Evolutionary conservation across 768 basidiomycete genomes (phyloP), one percentile per base, ranked within the genome.

Genomic region (Mycena filopes): DNA sequence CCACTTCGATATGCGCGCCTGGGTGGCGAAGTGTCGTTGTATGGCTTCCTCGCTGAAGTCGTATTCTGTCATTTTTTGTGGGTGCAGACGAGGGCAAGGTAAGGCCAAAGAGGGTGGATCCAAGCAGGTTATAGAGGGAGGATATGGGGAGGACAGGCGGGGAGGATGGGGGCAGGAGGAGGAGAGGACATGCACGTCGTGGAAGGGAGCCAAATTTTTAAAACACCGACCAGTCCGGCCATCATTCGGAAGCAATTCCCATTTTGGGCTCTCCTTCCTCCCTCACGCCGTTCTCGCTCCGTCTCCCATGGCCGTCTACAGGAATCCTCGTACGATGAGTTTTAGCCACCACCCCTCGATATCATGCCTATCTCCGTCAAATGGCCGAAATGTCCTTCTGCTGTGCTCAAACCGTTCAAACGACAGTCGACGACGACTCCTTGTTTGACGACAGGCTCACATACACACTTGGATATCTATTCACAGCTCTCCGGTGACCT

Each of bases 51-150:
- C 79, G 56, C 80, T 81, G 69, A 76, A 82, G 73, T 82, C 81
- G 75, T 82, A 82, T 67, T 82, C 81, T 18, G 81, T 82, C 81
- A 82, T 82, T 16, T 11, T 48, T 45, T n/a, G n/a, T n/a, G n/a
- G n/a, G n/a, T n/a, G n/a, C n/a, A n/a, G n/a, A n/a, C n/a, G n/a
- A n/a, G n/a, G n/a, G n/a, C 21, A 36, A 36, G 31, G 36, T 29
- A 43, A 36, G 15, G 48, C 48, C 18, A 4, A 2, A 13, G 29
- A 9, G 49, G 4, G 11, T 28, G 25, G 21, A 33, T 9, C 31
- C 20, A 31, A 20, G 4, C 38, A 13, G 8, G 15, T 43, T 20
- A n/a, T 20, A 43, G 21, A 20, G 42, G n/a, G n/a, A n/a, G n/a
- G n/a, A n/a, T n/a, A 31, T 7, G 7, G 48, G 31, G 15, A 9